Evolutionary conservation across 1,284 basidiomycete species (phyloP).

Genomic region (Gomphus sp.): DNA sequence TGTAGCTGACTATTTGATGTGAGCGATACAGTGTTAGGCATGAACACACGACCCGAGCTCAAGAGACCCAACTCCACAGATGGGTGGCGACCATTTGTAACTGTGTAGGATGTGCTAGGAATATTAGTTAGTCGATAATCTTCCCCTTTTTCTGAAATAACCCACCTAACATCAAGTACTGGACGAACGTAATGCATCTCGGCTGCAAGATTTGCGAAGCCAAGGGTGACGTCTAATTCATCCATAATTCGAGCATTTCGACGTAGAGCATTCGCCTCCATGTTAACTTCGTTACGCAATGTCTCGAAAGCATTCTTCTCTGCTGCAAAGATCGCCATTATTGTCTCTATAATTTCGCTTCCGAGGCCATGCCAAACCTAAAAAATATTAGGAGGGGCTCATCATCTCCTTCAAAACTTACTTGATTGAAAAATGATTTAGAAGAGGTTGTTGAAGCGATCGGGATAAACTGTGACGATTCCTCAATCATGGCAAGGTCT

Average conservation of each 20-base stretch:
- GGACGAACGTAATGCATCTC: constrained; percentile 79
- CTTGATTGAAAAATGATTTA: constrained; percentile 62
- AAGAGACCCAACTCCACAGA: constrained; percentile 87
- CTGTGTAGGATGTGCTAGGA: constrained; percentile 51
- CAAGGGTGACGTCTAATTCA: constrained; percentile 80
- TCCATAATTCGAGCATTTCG: constrained; percentile 77
- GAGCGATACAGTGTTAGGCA: constrained; percentile 72
- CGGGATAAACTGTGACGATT: constrained; percentile 39
- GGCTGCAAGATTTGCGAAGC: constrained; percentile 75
- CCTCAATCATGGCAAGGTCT: constrained; percentile 41
- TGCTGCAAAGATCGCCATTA: constrained; percentile 40
- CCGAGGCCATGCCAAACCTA: constrained; percentile 77
- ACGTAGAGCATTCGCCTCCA: constrained; percentile 46
- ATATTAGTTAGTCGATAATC: not conserved
- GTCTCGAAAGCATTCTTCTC: constrained; percentile 67
- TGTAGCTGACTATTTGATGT: constrained; percentile 50
- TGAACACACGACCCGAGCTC: constrained; percentile 66
- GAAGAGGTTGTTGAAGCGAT: constrained; percentile 59
- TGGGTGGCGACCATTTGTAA: constrained; percentile 82
- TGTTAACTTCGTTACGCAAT: constrained; percentile 59
- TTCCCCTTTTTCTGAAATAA: not conserved
- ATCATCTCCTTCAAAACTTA: constrained; percentile 21
- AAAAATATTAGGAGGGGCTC: not conserved
- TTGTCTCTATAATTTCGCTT: constrained; percentile 49
- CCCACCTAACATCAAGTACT: constrained; percentile 60